Conservation (phyloP, 345 rosid species). For the Boechera divaricarpa region DNA sequence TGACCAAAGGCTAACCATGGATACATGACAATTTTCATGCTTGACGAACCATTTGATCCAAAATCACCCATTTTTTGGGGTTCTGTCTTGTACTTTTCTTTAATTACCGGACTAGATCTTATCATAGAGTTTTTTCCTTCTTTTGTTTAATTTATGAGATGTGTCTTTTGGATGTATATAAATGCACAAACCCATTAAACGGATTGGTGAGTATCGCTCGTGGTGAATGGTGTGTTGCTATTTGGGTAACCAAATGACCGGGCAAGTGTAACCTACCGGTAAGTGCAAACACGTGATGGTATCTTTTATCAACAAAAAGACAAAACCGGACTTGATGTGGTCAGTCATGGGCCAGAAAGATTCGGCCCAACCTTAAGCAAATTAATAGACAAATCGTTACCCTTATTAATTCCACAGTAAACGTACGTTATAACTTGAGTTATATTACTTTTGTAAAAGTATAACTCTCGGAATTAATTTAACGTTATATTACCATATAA, state of each 20-base stretch:
- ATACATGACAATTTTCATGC: constrained; percentile 52
- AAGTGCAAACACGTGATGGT: constrained; percentile 39
- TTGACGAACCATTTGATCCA: constrained; percentile 34
- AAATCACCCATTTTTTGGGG: constrained; percentile 20
- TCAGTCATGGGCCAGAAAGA: constrained; percentile 5
- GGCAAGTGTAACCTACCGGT: constrained; percentile 37
- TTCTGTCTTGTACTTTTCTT: not conserved
- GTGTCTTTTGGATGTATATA: constrained; percentile 10
- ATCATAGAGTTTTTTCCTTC: not conserved
- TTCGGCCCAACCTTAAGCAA: not conserved
- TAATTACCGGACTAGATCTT: not conserved
- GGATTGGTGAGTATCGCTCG: constrained; percentile 35
- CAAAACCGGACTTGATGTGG: constrained; percentile 1
- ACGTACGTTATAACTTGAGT: too few species aligned
- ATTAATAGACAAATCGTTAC: not conserved
- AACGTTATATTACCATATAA: not conserved
- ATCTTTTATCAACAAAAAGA: constrained; percentile 8
- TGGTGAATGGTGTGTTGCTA: constrained; percentile 13
- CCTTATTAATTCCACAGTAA: not conserved
- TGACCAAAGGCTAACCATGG: constrained; percentile 69
- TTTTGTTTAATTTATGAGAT: not conserved
- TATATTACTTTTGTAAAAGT: not conserved
- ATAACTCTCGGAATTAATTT: not conserved
- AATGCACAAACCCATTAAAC: not conserved
- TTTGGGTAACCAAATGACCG: constrained; percentile 8